Evolutionary conservation across 805 yeast genomes (phyloP), one percentile per base, ranked within the genome.

Genomic region (Kodamaea lidongshanica): DNA sequence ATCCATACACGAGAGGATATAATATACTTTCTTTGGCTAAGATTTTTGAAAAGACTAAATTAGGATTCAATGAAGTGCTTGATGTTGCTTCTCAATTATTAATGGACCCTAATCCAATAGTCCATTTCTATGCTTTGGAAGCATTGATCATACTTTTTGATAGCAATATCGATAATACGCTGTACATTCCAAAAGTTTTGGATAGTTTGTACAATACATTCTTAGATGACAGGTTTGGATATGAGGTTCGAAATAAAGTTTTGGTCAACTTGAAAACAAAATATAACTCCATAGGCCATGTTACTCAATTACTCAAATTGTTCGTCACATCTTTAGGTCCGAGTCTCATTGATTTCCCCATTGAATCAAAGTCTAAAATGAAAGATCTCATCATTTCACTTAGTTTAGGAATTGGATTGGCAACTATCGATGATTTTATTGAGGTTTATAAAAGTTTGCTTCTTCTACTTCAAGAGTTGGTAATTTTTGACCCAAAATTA

Each of bases 61-160:
- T 35, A 12, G 62, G 61, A 1, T 58, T 56, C 27, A 41, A 32
- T 17, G 61, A 70, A 4, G 69, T 79, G 3, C 61, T 69, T 34
- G 76, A 75, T 19, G 74, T 85, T 4, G 46, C 77, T 3, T 52
- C 68, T 21, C 77, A 82, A 10, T 61, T 89, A 16, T 52, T 78
- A 4, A 58, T 58, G 12, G 97, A 89, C 52, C 88, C 95, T 0
- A 89, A 88, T 48, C 95, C 96, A 0, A 59, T 74, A 1, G 87
- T 92, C 11, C 88, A 84, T 48, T 68, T 73, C 32, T 79, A 87
- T 67, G 67, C 89, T 1, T 50, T 87, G 42, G 70, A 70, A 27
- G 71, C 92, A 0, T 49, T 81, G 24, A 54, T 71, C 3, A 56
- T 70, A 1, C 51, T 82, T 8, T 59, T 87, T 17, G 75, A 73